Evolutionary conservation across 768 basidiomycete species (phyloP), one percentile per base, ranked within the genome.

Genomic region (Auricularia sp.): DNA sequence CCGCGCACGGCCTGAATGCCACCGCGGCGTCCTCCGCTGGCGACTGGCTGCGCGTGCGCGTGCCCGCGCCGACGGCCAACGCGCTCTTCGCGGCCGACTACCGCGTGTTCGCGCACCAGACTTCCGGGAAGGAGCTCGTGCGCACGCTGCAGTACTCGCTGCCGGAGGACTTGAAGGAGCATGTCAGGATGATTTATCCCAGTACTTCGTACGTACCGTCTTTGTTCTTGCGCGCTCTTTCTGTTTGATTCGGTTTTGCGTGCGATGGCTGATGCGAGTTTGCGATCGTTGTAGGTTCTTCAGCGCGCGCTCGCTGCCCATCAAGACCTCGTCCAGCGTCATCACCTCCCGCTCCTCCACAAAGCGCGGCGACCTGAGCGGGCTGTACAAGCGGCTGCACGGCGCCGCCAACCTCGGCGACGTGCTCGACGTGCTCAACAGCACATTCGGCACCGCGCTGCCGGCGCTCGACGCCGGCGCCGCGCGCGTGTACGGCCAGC

Each of bases 71-170:
- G 16, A 51, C 14, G 1, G 47, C 47, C 16, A 51, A 51, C 68
- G 66, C 67, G 47, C 64, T 79, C 37, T 69, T 79, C 58, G 70
- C 69, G 42, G 72, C 78, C 29, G 70, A 75, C 24, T 79, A 76
- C 69, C 36, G 68, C 13, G 67, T 73, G 14, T 63, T 63, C 24
- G 39, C 29, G 44, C 63, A 63, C 63, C 10, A 3, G 7, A 3
- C 36, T 3, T 11, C 63, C n/a, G 63, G 63, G 10, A 45, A n/a
- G 44, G n/a, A 47, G 29, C 21, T 63, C 29, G 35, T 63, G 7
- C 63, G 63, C 13, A 63, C 63, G 13, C 44, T 63, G 18, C 18
- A 21, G 33, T 63, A 63, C 21, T 54, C 45, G 7, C n/a, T 63
- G 4, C 63, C 63, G 3, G 18, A 36, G 24, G 44, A 21, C 16